A percentile compares a stretch with the other conserved stretches of the same genome.
Conservation (phyloP, 2,329 filamentous ascomycete genomes). For the Endothia cerciana region DNA sequence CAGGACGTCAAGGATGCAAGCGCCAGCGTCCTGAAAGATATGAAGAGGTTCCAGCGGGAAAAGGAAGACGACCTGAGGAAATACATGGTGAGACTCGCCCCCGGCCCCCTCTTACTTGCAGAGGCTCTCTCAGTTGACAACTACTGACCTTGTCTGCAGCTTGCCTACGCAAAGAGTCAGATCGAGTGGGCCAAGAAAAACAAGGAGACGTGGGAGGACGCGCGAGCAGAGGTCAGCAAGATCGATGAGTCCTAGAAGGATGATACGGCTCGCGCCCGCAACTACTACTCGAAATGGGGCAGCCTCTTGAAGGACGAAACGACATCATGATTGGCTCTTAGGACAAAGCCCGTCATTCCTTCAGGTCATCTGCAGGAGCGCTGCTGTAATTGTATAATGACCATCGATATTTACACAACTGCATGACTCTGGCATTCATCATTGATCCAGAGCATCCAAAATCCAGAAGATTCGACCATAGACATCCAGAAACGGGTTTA, state of each 20-base stretch:
- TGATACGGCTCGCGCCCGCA: not conserved
- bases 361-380: not conserved
- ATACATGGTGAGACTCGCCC: constrained; percentile 79
- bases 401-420: constrained; percentile 12
- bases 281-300: constrained; percentile 13
- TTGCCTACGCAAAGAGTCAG: constrained; percentile 90
- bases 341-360: constrained; percentile 6
- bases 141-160: constrained; percentile 50
- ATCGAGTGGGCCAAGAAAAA: constrained; percentile 94
- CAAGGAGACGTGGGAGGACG: constrained; percentile 91
- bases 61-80: constrained; percentile 93
- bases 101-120: not conserved
- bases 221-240: constrained; percentile 83
- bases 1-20: constrained; percentile 94
- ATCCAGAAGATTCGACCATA: not conserved
- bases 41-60: constrained; percentile 90
- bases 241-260: constrained; percentile 65
- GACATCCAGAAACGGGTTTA: not conserved
- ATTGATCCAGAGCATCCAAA: not conserved
- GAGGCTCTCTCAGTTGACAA: constrained; percentile 1
- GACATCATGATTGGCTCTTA: constrained; percentile 17
- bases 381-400: constrained; percentile 29
- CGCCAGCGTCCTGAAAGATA: constrained; percentile 81
- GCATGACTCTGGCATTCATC: constrained; percentile 12
- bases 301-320: not conserved